These are phyloP conservation scores for Ascochyta rabiei DNA, from an alignment of 2,329 filamentous ascomycete species.

Conservation along the genomic window DNA sequence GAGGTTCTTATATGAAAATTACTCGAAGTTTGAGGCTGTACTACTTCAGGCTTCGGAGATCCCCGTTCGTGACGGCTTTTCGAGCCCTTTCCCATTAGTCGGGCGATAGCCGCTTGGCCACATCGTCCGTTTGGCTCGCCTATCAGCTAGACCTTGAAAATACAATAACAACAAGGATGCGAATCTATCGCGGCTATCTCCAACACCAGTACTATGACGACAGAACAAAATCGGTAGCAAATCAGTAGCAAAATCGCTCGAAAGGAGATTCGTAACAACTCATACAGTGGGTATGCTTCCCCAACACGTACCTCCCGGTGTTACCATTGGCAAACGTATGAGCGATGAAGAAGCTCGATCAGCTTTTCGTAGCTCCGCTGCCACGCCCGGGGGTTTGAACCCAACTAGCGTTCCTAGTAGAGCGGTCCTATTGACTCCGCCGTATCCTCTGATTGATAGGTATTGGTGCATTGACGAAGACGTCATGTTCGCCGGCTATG, in stretches of 20 bases:
- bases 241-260: background rate
- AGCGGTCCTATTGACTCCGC: slow-evolving; percentile 29
- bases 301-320: background rate
- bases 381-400: background rate
- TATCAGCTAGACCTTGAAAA: background rate
- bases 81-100: background rate
- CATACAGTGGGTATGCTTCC: background rate
- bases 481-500: slow-evolving; percentile 40
- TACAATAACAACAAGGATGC: background rate
- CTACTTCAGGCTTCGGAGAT: background rate
- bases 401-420: background rate
- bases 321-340: background rate
- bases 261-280: background rate
- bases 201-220: slow-evolving; percentile 7
- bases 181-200: background rate
- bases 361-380: background rate
- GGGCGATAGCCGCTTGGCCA: background rate
- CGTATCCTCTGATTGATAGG: slow-evolving; percentile 44
- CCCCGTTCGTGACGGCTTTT: background rate
- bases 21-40: background rate
- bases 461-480: slow-evolving; percentile 50
- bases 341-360: background rate
- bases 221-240: background rate
- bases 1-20: background rate
- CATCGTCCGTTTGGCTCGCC: background rate